Base-by-base conservation (phyloP, 176 grass and related monocot species). In the Eremochloa ophiuroides region DNA sequence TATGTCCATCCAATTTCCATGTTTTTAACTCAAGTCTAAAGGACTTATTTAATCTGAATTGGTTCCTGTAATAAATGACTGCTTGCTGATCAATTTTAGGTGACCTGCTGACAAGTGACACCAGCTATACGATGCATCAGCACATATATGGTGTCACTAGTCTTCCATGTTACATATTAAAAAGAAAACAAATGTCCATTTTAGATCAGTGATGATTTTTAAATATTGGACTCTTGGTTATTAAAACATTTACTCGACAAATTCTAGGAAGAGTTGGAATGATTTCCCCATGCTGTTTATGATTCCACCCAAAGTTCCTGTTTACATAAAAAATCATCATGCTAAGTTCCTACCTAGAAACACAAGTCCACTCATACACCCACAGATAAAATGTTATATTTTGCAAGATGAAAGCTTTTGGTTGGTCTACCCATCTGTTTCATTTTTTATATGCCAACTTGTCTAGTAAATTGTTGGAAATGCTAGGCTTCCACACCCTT, bases 371-470 rank as follows among this genome's bases (percentile, higher is more conserved):
- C 10, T 76, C 71, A 31, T 74, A 68, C 39, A 61, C 33, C 17
- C 55, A 66, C 76, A 81, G 43, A 73, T 66, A 75, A 60, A 33
- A 11, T 29, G 48, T 70, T 26, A 40, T 68, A 28, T 34, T 61
- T 29, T 39, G 39, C 77, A 67, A 70, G 62, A 27, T 71, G 14
- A 25, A 42, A 75, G 68, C 30, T 37, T 64, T 68, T 48, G 31
- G 29, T 72, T 33, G 58, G 30, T 67, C 22, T 59, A n/a, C 10
- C n/a, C 22, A 18, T 58, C 53, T 46, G 26, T 61, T 42, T 62
- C 35, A 14, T 39, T 28, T 73, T 81, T 69, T 70, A 38, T 62
- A 50, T 62, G 39, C 67, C 20, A 79, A 79, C 34, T 85, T 58
- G 33, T 23, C 4, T 25, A 68, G 14, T 55, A 59, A 80, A 58